Evolutionary conservation across 2,329 filamentous ascomycete genomes (phyloP), one percentile per base, ranked within the genome.

Genomic region (Daldinia sp.): DNA sequence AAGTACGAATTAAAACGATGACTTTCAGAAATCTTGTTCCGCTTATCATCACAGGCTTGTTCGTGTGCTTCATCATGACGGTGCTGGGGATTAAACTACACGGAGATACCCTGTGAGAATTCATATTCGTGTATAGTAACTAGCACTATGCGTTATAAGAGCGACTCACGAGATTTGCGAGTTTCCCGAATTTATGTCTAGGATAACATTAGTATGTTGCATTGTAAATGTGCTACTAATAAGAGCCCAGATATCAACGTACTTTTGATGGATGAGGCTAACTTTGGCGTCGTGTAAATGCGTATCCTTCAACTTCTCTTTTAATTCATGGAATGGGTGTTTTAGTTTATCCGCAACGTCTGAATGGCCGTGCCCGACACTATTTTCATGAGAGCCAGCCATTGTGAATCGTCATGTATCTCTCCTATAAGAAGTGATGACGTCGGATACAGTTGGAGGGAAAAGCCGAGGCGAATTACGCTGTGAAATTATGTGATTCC

Each of bases 61-160:
- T 98, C 95, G 75, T 98, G 94, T 69, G 90, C 90, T 77, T 98
- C 94, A 74, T 97, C 94, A 75, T 97, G 94, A 56, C 94, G 90
- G 76, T 98, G 94, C 67, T 96, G 92, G 21, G 85, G 82, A 73
- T 97, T 98, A 79, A 97, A 85, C 84, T 87, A 43, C 4, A 45
- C 55, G 19, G 15, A 32, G 48, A 37, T 19, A 15, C 21, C 21
- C 13, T 45, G 52, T 67, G 23, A 72, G 67, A 41, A n/a, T 52
- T 43, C 13, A 21, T 27, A 15, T 27, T 30, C 17, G 15, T 30
- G 29, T n/a, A n/a, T 13, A 59, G 52, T 56, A 32, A 15, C 19
- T 34, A 21, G 17, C 4, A 43, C 9, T 7, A 45, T 39, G 7
- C 8, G 35, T 21, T 23, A n/a, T 5, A 13, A 21, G 23, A 35